Base-by-base conservation (phyloP, 2,329 filamentous ascomycete species). In the Colletotrichum echinochloae region DNA sequence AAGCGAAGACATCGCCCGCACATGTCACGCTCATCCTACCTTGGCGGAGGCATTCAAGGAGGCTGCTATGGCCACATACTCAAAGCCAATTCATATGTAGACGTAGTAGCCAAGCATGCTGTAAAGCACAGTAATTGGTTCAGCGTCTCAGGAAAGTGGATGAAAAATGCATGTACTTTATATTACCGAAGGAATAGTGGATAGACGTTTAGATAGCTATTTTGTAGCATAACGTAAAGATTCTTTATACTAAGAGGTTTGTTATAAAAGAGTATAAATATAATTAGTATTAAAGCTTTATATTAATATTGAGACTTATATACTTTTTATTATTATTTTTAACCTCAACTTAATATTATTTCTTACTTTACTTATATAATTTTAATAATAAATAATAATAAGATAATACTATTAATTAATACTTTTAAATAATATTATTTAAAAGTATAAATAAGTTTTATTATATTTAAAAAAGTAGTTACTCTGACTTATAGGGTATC, bases 21-120 rank as follows among this genome's bases (percentile, higher is more conserved):
- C 96, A 74, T 96, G 94, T 84, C 96, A 99, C 84, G 96, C 96
- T 66, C 96, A 99, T 85, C 96, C 96, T 66, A 98, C 95, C 61
- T 88, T 99, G 71, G 91, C 95, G 30, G 96, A 99, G 87, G 96
- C 96, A 54, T 98, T 99, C 89, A 99, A 99, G 89, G 96, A 99
- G 89, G 96, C 96, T 78, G 96, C 96, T 76, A 98, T 99, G 96
- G 93, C 94, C 73, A 98, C 95, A 60, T 94, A 97, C 86, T 90
- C 91, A 78, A 96, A 97, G 87, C 92, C 96, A 75, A 97, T 99
- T 81, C 96, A 99, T 87, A 97, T 92, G 84, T 99, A 93, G 83
- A 64, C 2, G 30, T 44, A 26, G 39, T 20, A n/a, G 33, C 16
- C 14, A 20, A n/a, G 26, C 33, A 33, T 46, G 8, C n/a, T 39